A percentile compares a stretch with the other conserved stretches of the same genome.
Conservation (phyloP, 257 asterid species). For the Salvia splendens region DNA sequence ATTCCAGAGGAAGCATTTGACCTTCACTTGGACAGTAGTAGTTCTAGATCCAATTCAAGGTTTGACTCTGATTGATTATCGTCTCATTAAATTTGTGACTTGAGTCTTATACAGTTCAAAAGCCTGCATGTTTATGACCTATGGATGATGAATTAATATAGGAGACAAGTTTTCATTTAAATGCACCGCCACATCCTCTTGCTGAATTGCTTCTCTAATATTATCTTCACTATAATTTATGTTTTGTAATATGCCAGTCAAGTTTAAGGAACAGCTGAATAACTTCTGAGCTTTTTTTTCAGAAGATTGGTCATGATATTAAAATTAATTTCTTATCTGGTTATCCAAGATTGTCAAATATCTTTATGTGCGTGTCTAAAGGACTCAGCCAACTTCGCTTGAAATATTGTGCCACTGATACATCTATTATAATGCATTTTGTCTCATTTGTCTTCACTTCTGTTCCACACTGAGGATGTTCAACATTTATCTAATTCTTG, state of each 20-base stretch:
- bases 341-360: neutral
- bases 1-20: conserved; percentile 56
- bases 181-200: conserved; percentile 8
- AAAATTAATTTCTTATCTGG: neutral
- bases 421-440: neutral
- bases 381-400: neutral
- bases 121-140: neutral
- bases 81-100: conserved; percentile 19
- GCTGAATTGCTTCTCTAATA: conserved; percentile 5
- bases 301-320: neutral
- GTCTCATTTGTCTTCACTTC: neutral
- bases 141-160: neutral
- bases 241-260: neutral
- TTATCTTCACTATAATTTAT: conserved; percentile 10
- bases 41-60: conserved; percentile 63
- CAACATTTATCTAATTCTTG: no score
- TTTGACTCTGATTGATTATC: conserved; percentile 31
- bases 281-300: neutral
- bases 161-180: neutral
- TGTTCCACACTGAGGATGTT: neutral
- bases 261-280: neutral
- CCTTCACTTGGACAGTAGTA: conserved; percentile 43
- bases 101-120: neutral
- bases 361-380: conserved; percentile 11
- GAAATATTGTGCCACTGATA: neutral